Conservation (phyloP, 495 filamentous ascomycete species). For the Talaromyces wortmannii region DNA sequence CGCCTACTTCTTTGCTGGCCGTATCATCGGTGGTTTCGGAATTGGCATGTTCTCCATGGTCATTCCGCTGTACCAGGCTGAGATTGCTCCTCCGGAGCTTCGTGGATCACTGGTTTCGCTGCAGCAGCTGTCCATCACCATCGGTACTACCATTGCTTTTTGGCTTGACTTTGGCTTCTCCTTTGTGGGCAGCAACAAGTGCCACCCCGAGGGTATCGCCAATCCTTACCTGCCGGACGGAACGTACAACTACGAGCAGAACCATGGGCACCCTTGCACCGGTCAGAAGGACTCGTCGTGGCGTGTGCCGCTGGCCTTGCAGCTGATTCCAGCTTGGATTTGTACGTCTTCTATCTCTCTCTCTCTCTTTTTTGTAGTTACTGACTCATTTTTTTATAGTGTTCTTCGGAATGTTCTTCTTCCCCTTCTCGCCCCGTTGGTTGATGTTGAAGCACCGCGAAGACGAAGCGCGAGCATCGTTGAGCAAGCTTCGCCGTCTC, state of each 20-base stretch:
- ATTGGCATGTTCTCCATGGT: slow-evolving; percentile 54
- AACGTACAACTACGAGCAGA: slow-evolving; percentile 26
- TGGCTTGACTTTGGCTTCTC: slow-evolving; percentile 69
- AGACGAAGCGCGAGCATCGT: slow-evolving; percentile 59
- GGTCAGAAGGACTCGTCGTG: slow-evolving; percentile 34
- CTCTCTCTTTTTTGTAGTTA: background rate
- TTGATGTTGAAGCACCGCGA: slow-evolving; percentile 71
- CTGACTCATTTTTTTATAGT: slow-evolving; percentile 15
- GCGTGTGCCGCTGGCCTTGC: slow-evolving; percentile 36
- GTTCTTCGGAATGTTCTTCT: slow-evolving; percentile 66
- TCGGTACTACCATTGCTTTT: slow-evolving; percentile 60
- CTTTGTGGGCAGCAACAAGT: slow-evolving; percentile 52
- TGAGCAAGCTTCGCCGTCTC: slow-evolving; percentile 59
- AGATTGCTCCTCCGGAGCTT: slow-evolving; percentile 69
- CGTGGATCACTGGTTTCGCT: slow-evolving; percentile 66
- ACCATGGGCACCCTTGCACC: slow-evolving; percentile 63
- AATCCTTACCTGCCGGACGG: slow-evolving; percentile 19
- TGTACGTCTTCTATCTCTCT: slow-evolving; percentile 9
- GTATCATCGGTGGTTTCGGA: slow-evolving; percentile 48
- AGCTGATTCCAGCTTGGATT: slow-evolving; percentile 53
- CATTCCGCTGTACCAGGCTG: slow-evolving; percentile 63
- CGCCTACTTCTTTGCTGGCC: slow-evolving; percentile 36
- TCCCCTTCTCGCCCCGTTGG: slow-evolving; percentile 73
- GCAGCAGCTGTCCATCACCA: slow-evolving; percentile 77
- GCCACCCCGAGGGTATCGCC: slow-evolving; percentile 35